Percentiles rank a stretch among this genome's conserved stretches.
phyloP scores from a whole-genome alignment of 2,329 filamentous ascomycete genomes.

The Aureobasidium namibiae region DNA sequence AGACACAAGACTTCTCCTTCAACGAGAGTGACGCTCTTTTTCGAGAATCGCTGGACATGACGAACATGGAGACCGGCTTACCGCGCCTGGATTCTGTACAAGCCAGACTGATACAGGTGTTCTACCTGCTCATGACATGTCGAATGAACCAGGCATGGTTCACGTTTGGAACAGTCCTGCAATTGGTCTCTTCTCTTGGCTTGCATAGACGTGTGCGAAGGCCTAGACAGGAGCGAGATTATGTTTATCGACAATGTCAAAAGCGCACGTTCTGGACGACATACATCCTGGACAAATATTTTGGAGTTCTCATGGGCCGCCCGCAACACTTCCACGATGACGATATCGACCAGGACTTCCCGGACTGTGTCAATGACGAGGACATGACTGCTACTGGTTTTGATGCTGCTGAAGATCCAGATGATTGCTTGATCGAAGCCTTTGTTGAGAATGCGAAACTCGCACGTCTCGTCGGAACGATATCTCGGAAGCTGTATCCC shows the following conservation, averaged over 20 bases:
- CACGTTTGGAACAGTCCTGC: constrained; percentile 21
- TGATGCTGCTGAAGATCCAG: constrained; percentile 13
- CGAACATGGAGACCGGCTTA: constrained; percentile 12
- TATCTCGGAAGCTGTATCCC: constrained; percentile 27
- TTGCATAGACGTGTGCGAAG: constrained; percentile 12
- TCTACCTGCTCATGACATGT: constrained; percentile 16
- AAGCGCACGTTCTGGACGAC: constrained; percentile 56
- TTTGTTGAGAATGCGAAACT: constrained; percentile 39
- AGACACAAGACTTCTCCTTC: not conserved
- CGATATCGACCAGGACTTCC: constrained; percentile 55
- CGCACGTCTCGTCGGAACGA: constrained; percentile 24
- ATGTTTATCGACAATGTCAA: constrained; percentile 42
- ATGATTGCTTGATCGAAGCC: constrained; percentile 42
- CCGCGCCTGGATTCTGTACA: constrained; percentile 15
- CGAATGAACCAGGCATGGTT: constrained; percentile 28
- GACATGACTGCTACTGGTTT: constrained; percentile 23
- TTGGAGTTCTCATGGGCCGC: constrained; percentile 55
- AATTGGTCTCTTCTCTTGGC: constrained; percentile 17
- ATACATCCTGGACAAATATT: constrained; percentile 55
- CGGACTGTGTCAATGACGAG: constrained; percentile 48
- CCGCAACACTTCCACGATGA: constrained; percentile 55
- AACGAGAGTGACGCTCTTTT: not conserved
- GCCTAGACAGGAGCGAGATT: constrained; percentile 28
- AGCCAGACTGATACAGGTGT: constrained; percentile 16
- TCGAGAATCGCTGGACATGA: not conserved